phyloP scores from a whole-genome alignment of 2,329 filamentous ascomycete genomes.

The Apiospora pterosperma region DNA sequence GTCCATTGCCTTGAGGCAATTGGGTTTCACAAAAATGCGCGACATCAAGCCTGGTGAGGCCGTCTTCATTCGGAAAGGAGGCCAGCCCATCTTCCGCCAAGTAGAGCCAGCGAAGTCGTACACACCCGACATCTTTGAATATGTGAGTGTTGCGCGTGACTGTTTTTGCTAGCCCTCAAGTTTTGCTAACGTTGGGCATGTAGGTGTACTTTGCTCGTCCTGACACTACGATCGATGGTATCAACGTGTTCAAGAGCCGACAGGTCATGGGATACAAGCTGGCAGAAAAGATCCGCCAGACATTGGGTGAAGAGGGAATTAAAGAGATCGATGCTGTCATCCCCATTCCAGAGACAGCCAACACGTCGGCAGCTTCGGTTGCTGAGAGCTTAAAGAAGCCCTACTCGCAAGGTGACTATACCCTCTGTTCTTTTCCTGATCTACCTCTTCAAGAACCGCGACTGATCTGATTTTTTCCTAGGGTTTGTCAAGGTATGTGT shows the following conservation, averaged over 20 bases:
- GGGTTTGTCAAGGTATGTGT: neutral
- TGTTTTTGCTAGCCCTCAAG: neutral
- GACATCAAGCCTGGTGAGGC: constrained; percentile 74
- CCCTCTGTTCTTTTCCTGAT: too few relatives aligned
- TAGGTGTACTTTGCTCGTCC: constrained; percentile 72
- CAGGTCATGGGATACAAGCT: constrained; percentile 75
- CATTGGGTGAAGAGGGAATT: constrained; percentile 60
- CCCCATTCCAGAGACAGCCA: constrained; percentile 73
- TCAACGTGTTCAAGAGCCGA: constrained; percentile 61
- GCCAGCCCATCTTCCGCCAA: constrained; percentile 66
- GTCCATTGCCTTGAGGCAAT: constrained; percentile 69
- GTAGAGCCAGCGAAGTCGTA: constrained; percentile 64
- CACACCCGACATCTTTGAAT: constrained; percentile 76
- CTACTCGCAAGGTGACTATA: constrained; percentile 56
- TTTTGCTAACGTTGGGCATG: constrained; percentile 34
- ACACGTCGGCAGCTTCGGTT: constrained; percentile 68
- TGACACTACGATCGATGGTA: constrained; percentile 2
- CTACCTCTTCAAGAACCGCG: neutral
- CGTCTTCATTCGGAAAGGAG: constrained; percentile 72
- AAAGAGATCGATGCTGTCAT: constrained; percentile 62
- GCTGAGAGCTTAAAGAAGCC: constrained; percentile 68
- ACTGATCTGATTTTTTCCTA: neutral
- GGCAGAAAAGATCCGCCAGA: constrained; percentile 62
- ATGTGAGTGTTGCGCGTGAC: constrained; percentile 54
- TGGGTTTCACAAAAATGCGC: constrained; percentile 65